Conservation (phyloP, 78 protist genomes). For the Acrasis kona region DNA sequence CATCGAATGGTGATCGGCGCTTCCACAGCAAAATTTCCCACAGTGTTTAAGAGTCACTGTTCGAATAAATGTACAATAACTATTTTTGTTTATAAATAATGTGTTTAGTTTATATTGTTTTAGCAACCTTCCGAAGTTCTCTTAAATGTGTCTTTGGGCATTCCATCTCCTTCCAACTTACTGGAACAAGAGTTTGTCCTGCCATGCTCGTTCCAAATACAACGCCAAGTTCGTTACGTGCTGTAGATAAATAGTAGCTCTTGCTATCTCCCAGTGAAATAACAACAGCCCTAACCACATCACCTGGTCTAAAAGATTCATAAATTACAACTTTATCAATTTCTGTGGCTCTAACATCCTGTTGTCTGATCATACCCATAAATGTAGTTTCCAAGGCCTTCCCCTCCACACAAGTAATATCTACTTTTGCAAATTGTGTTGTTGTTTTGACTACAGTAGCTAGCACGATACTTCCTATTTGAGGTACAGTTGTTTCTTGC, state of each 20-base stretch:
- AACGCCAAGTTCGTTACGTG: constrained; percentile 74
- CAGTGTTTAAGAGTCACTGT: too few species aligned
- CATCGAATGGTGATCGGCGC: too few species aligned
- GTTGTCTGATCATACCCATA: constrained; percentile 19
- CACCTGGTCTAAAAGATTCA: constrained; percentile 64
- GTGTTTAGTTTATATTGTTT: too few species aligned
- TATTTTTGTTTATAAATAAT: too few species aligned
- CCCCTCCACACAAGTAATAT: not conserved
- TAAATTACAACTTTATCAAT: constrained; percentile 69
- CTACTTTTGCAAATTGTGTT: not conserved
- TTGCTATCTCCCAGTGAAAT: constrained; percentile 73
- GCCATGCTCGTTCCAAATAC: constrained; percentile 63
- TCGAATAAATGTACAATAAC: too few species aligned
- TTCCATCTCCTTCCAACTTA: constrained; percentile 61
- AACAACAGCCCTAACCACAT: not conserved
- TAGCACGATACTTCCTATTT: too few species aligned
- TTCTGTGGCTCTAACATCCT: constrained; percentile 69
- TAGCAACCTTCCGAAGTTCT: constrained; percentile 69
- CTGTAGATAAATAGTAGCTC: constrained; percentile 66
- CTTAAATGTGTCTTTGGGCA: constrained; percentile 58
- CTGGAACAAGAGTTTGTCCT: constrained; percentile 62
- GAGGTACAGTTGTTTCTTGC: too few species aligned
- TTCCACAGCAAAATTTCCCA: too few species aligned
- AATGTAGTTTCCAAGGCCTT: not conserved
- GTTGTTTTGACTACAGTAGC: too few species aligned